Percentiles rank a stretch among this genome's conserved stretches.
Conservation (phyloP, 2,329 filamentous ascomycete species). For the Venturia asperata region DNA sequence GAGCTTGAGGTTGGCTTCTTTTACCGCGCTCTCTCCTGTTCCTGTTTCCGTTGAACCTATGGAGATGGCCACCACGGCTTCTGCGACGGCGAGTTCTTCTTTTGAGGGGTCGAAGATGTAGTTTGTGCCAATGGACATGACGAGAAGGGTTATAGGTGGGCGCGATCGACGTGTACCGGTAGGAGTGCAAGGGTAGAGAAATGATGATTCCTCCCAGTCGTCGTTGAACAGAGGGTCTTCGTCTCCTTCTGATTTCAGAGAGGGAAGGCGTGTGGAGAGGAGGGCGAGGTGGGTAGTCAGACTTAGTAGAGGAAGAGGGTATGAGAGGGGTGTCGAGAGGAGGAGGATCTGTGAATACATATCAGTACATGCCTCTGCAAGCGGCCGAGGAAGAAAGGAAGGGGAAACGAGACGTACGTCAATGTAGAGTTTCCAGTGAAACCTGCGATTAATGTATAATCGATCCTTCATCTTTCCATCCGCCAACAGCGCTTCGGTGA, state of each 20-base stretch:
- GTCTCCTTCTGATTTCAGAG: slow-evolving; percentile 79
- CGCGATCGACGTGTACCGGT: slow-evolving; percentile 35
- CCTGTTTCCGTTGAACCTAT: slow-evolving; percentile 42
- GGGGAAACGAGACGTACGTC: slow-evolving; percentile 58
- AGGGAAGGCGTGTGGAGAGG: slow-evolving; percentile 75
- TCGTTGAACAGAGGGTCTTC: slow-evolving; percentile 98
- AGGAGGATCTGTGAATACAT: slow-evolving; percentile 64
- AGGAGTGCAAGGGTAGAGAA: slow-evolving; percentile 59
- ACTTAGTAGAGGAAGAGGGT: slow-evolving; percentile 86
- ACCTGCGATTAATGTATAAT: slow-evolving; percentile 80
- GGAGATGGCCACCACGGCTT: slow-evolving; percentile 79
- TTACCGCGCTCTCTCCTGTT: slow-evolving; percentile 11
- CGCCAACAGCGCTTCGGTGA: slow-evolving; percentile 76
- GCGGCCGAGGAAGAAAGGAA: neutral
- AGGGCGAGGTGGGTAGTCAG: slow-evolving; percentile 91
- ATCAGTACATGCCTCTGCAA: neutral
- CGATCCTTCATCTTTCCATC: slow-evolving; percentile 60
- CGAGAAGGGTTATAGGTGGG: slow-evolving; percentile 83
- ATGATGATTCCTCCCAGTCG: slow-evolving; percentile 81
- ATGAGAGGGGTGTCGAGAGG: slow-evolving; percentile 86
- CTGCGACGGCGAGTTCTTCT: slow-evolving; percentile 89
- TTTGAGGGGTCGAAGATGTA: slow-evolving; percentile 89
- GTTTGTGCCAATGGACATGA: slow-evolving; percentile 77
- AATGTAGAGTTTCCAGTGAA: slow-evolving; percentile 94
- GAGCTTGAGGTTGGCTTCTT: slow-evolving; percentile 27